phyloP scores from a whole-genome alignment of 371 early-diverging fungal species.

The Mucor mucedo region DNA sequence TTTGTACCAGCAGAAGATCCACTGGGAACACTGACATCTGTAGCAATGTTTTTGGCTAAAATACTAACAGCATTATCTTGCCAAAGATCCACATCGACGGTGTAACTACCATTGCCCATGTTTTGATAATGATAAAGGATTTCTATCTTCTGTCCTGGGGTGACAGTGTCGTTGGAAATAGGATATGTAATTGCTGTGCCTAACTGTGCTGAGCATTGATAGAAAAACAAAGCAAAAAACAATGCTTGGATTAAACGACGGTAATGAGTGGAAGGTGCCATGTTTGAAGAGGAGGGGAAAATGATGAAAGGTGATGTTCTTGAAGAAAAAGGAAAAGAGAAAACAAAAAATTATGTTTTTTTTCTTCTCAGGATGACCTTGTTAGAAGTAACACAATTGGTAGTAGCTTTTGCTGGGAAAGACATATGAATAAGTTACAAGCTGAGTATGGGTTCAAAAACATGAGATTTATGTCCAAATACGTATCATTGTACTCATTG shows the following conservation, averaged over 20 bases:
- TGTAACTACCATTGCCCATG: conserved; percentile 43
- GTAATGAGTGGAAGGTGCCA: not conserved
- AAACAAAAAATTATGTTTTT: not conserved
- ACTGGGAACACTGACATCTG: conserved; percentile 19
- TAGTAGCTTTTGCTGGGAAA: not conserved
- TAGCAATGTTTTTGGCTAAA: conserved; percentile 28
- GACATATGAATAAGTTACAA: not conserved
- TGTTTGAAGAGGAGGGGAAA: not conserved
- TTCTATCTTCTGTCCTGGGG: conserved; percentile 33
- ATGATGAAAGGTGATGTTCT: not conserved
- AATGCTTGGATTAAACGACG: conserved; percentile 8
- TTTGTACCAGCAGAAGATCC: conserved; percentile 43
- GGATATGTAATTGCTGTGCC: conserved; percentile 41
- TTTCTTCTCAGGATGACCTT: conserved; percentile 3
- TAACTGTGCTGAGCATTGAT: conserved; percentile 33
- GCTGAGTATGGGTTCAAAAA: not conserved
- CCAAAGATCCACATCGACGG: conserved; percentile 39
- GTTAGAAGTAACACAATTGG: not conserved
- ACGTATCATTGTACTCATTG: not conserved
- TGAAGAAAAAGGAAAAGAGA: not conserved
- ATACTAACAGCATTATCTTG: conserved; percentile 21
- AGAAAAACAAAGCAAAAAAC: conserved; percentile 3
- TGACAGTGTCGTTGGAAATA: conserved; percentile 34
- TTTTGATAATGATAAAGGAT: conserved; percentile 45
- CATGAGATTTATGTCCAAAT: not conserved